These are phyloP conservation scores for Eucalyptus microcorys DNA, from an alignment of 345 rosid species.

Conservation along the genomic window DNA sequence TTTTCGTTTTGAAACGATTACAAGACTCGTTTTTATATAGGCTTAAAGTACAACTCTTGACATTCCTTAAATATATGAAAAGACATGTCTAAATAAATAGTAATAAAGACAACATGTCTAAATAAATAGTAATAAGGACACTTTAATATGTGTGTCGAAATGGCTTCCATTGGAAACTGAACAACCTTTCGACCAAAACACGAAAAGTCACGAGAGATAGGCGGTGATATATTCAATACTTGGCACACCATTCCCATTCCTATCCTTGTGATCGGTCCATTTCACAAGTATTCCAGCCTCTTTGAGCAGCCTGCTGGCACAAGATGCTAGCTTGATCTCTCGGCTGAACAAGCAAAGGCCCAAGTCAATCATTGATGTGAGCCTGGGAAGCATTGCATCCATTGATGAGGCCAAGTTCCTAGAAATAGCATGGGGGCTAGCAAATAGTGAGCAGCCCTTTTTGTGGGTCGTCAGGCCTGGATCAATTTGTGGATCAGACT, in stretches of 20 bases:
- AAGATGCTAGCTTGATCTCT: constrained; percentile 12
- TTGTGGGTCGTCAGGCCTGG: not conserved
- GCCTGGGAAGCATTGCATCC: constrained; percentile 22
- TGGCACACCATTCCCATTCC: not conserved
- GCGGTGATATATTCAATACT: too few species aligned
- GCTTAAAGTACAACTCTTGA: too few species aligned
- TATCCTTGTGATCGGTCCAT: constrained; percentile 24
- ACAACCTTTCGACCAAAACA: too few species aligned
- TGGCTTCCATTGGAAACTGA: too few species aligned
- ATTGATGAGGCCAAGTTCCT: not conserved
- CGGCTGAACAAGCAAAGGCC: constrained; percentile 18
- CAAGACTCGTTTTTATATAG: too few species aligned
- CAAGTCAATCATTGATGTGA: constrained; percentile 23
- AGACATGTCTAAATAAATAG: too few species aligned
- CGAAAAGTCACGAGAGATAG: too few species aligned
- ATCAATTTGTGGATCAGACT: not conserved
- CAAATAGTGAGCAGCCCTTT: not conserved
- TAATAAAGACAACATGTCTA: too few species aligned
- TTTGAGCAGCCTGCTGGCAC: constrained; percentile 2
- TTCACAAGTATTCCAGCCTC: constrained; percentile 11
- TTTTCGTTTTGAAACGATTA: too few species aligned
- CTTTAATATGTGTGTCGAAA: too few species aligned
- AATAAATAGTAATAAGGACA: too few species aligned
- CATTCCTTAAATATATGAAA: too few species aligned
- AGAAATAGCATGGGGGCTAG: not conserved